These are phyloP conservation scores for Penicillium alfredii DNA, from an alignment of 495 filamentous ascomycete species.

Conservation along the genomic window DNA sequence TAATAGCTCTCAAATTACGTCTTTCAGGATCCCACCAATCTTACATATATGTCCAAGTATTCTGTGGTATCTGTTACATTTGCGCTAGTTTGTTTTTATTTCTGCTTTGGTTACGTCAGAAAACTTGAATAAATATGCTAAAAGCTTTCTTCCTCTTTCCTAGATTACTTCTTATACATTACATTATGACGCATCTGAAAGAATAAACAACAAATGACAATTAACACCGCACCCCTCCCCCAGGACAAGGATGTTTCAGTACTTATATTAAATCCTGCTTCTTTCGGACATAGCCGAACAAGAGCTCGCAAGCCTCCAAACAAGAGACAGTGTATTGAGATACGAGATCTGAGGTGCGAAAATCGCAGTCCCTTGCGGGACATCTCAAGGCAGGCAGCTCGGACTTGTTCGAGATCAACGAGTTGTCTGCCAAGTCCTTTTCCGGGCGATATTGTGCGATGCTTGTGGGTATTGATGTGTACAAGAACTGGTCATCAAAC, in stretches of 20 bases:
- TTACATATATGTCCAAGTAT: too few species aligned
- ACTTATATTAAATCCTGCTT: constrained; percentile 3
- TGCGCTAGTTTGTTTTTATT: too few species aligned
- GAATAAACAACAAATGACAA: constrained; percentile 3
- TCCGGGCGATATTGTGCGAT: not conserved
- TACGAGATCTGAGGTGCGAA: not conserved
- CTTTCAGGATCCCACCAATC: too few species aligned
- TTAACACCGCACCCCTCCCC: constrained; percentile 4
- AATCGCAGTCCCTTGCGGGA: constrained; percentile 1
- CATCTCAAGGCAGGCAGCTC: not conserved
- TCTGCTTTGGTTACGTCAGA: too few species aligned
- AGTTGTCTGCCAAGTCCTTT: not conserved
- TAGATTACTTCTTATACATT: not conserved
- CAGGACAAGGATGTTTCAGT: constrained; percentile 3
- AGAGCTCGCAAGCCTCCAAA: constrained; percentile 5
- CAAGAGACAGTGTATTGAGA: constrained; percentile 2
- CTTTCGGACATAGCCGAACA: constrained; percentile 3
- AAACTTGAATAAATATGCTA: not conserved
- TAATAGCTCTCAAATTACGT: too few species aligned
- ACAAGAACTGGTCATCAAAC: not conserved
- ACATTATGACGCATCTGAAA: constrained; percentile 2
- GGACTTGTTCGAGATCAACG: not conserved
- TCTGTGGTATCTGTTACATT: too few species aligned
- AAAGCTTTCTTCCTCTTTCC: too few species aligned
- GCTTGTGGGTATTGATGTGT: not conserved